Evolutionary conservation across 2,329 filamentous ascomycete genomes (phyloP).

Genomic region (Ceratocystis harringtonii): DNA sequence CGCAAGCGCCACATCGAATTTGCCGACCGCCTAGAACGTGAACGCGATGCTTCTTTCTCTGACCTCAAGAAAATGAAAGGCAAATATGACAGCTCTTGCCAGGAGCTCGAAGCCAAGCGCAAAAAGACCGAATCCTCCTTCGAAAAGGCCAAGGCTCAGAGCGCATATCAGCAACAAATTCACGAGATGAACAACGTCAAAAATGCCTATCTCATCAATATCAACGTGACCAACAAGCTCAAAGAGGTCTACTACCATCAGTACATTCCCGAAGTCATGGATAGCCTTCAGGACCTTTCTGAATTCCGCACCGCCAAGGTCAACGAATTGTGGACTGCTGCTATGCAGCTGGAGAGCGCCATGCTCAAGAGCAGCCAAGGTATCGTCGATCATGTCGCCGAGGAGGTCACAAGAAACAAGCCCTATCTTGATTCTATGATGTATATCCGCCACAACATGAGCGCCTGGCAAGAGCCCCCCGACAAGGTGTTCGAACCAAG

Average conservation of each 20-base stretch:
- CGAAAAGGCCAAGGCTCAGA: constrained; percentile 84
- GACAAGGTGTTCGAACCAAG: constrained; percentile 86
- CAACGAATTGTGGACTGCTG: constrained; percentile 73
- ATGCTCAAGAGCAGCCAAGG: constrained; percentile 60
- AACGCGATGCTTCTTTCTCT: constrained; percentile 68
- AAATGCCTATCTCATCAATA: constrained; percentile 92
- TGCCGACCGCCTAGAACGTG: constrained; percentile 73
- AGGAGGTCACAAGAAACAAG: constrained; percentile 75
- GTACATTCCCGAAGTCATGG: constrained; percentile 83
- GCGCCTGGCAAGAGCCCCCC: constrained; percentile 64
- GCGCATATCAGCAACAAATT: constrained; percentile 80
- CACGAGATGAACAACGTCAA: constrained; percentile 95
- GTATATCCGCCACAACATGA: constrained; percentile 88
- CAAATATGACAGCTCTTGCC: constrained; percentile 84
- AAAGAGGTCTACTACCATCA: constrained; percentile 97
- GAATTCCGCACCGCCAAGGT: constrained; percentile 75
- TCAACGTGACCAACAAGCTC: constrained; percentile 94
- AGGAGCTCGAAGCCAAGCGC: constrained; percentile 83
- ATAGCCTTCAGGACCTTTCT: constrained; percentile 84
- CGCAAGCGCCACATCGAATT: constrained; percentile 85
- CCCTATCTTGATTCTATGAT: constrained; percentile 91
- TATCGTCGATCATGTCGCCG: constrained; percentile 55
- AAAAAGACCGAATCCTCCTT: constrained; percentile 94
- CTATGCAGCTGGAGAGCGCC: constrained; percentile 63
- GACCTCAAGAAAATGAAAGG: constrained; percentile 82